Base-by-base conservation (phyloP, 148 eudicot species). In the Cornus controversa region DNA sequence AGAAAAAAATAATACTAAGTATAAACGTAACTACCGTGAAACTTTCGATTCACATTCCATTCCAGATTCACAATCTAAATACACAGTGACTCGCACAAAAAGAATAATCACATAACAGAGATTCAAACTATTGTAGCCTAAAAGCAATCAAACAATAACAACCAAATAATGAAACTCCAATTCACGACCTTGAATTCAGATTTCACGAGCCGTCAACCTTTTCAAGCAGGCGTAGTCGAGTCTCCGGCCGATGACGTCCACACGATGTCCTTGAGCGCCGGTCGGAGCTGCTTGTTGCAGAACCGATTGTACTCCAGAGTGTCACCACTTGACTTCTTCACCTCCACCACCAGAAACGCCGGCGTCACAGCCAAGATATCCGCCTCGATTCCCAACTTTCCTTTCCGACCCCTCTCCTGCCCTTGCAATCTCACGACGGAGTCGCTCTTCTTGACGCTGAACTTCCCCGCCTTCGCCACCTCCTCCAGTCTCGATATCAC, bases 251-350 rank as follows among this genome's bases (percentile, higher is more conserved):
- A 27, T 15, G 80, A 76, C 6, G 87, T 85, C 94, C 94, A 91
- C 2, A 86, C 79, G 11, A 91, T 79, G 34, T 89, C 92, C 54
- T 85, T 80, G 14, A 92, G 86, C 20, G 92, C 92, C 28, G 96
- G 96, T 8, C 92, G 89, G 24, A 92, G 88, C 80, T 88, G 86
- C 42, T 87, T 83, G 73, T 73, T 80, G 79, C 93, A 92, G 82
- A 92, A 92, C 53, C 84, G 85, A 62, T 88, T 87, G 71, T 90
- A 92, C 87, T 92, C 96, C 16, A 85, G 66, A 0, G 93, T 82
- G 60, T 90, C 91, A 0, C 96, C 96, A 14, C 84, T 70, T 3
- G 85, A 86, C 64, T 87, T 90, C 85, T 80, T 92, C 74, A 92
- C 88, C 79, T 92, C 90, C 77, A 92, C 93, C 80, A 92, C 82